Evolutionary conservation across 202 grass and related monocot genomes (phyloP), one percentile per base, ranked within the genome.

Genomic region (Eragrostis tef): DNA sequence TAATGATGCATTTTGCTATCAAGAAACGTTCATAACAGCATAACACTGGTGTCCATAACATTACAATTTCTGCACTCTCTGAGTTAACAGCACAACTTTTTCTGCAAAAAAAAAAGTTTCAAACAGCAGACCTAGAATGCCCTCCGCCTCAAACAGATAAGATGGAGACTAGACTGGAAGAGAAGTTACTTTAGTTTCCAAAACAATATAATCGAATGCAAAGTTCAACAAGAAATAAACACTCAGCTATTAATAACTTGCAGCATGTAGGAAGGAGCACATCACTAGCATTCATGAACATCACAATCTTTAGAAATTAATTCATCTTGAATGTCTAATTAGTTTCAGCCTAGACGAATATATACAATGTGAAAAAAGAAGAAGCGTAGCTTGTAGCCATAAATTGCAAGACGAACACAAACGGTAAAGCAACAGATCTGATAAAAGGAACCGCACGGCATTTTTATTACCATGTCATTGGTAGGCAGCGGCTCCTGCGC

Each of bases 391-490:
- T 44, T 17, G 17, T 61, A 61, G 11, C 11, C 42, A 36, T 26
- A 59, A 49, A 49, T 77, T 85, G 26, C 4, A 71, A 65, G 39
- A 47, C n/a, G 17, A 8, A 47, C 10, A 70, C 29, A 66, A 76
- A 47, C 14, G 48, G 77, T 50, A 67, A 2, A 15, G 20, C 16
- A 59, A 27, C 42, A 48, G 48, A 83, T 77, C 1, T 66, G 41
- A 50, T 26, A 39, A 74, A 50, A 64, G 0, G 9, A 34, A 66
- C 39, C 60, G 36, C 9, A 42, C 12, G 34, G 9, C 27, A 74
- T 41, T 58, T 53, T 25, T 7, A 90, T 85, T 85, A 98, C 92
- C 96, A 87, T 91, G 74, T 88, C 82, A 63, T 81, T 79, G 20
- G 73, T 53, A 79, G 90, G 73, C 57, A 87, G 58, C 15, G 11